phyloP scores from a whole-genome alignment of 345 rosid genomes.

The Acer negundo region DNA sequence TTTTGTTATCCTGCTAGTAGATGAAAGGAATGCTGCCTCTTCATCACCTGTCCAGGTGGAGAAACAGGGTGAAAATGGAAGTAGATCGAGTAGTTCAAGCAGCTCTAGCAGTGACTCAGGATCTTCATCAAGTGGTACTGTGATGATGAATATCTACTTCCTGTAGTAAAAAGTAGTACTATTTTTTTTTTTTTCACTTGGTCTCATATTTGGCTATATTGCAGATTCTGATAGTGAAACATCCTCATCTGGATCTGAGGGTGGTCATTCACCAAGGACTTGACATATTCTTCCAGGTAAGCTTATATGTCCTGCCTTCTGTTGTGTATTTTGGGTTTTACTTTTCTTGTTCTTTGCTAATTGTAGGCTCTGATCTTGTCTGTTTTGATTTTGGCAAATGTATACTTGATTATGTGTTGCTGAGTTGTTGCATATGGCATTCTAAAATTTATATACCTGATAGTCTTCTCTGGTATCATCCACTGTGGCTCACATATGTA shows the following conservation, averaged over 20 bases:
- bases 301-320: background rate
- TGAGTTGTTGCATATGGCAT: background rate
- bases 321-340: background rate
- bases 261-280: constrained; percentile 44
- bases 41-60: constrained; percentile 56
- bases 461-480: background rate
- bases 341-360: background rate
- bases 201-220: constrained; percentile 25
- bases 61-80: constrained; percentile 59
- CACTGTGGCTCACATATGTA: background rate
- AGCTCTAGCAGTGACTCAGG: constrained; percentile 97
- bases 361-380: background rate
- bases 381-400: background rate
- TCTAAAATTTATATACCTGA: background rate
- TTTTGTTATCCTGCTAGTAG: constrained; percentile 33
- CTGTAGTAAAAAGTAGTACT: background rate
- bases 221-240: constrained; percentile 93
- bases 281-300: constrained; percentile 35
- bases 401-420: background rate
- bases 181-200: constrained; percentile 4
- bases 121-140: constrained; percentile 93
- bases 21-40: constrained; percentile 52
- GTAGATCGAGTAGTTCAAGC: constrained; percentile 92
- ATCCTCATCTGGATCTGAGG: constrained; percentile 92
- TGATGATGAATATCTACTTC: background rate